Evolutionary conservation across 2,329 filamentous ascomycete species (phyloP).

Genomic region (Fusarium continuum): DNA sequence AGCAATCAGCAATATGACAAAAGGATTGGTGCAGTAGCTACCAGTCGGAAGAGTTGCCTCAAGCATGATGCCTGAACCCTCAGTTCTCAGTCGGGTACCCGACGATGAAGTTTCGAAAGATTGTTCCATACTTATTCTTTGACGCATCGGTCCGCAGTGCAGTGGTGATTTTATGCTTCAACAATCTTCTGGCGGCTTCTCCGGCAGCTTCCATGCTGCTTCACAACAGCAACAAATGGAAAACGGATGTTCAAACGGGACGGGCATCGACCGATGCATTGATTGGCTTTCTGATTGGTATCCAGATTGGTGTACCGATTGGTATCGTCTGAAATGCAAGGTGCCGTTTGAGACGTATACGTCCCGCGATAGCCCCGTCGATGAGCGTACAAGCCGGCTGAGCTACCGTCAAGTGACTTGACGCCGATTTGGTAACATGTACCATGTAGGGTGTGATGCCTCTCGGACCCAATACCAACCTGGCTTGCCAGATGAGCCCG

Average conservation of each 20-base stretch:
- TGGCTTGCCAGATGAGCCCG: constrained; percentile 37
- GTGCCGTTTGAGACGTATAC: constrained; percentile 44
- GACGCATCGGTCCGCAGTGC: constrained; percentile 29
- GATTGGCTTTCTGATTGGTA: constrained; percentile 33
- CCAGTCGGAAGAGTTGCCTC: constrained; percentile 24
- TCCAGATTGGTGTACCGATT: constrained; percentile 35
- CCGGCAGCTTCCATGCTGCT: constrained; percentile 34
- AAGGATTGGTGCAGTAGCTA: constrained; percentile 28
- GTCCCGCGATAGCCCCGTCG: constrained; percentile 40
- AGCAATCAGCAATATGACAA: constrained; percentile 40
- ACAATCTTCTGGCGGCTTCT: constrained; percentile 21
- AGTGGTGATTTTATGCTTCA: constrained; percentile 36
- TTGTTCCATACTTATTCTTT: constrained; percentile 34
- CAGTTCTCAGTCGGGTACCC: constrained; percentile 24
- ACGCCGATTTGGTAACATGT: constrained; percentile 38
- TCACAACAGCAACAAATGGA: constrained; percentile 26
- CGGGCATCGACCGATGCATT: constrained; percentile 22
- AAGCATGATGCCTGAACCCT: constrained; percentile 24
- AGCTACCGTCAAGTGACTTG: constrained; percentile 40
- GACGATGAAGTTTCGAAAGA: constrained; percentile 36
- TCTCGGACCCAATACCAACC: constrained; percentile 32
- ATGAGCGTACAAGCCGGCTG: constrained; percentile 39
- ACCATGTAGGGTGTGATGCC: constrained; percentile 37
- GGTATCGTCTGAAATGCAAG: constrained; percentile 44
- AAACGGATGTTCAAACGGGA: constrained; percentile 35